Percentiles rank a stretch among this genome's conserved stretches.
Conservation (phyloP, 306 rosid species). For the Cicer judaicum region DNA sequence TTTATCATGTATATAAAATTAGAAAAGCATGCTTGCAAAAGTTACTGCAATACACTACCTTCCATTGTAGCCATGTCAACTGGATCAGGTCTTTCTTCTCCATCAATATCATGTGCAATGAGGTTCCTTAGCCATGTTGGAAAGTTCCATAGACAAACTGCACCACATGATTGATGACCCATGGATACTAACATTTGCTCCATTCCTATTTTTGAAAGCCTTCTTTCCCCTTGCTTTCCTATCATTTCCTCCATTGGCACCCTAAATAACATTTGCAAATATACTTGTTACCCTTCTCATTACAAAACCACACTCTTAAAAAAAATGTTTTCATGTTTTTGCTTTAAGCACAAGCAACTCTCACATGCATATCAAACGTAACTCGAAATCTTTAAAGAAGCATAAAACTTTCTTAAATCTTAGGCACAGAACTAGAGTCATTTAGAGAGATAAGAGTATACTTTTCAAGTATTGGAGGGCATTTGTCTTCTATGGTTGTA, state of each 20-base stretch:
- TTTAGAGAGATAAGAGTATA: constrained; percentile 34
- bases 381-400: neutral
- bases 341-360: constrained; percentile 18
- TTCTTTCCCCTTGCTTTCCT: constrained; percentile 71
- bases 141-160: constrained; percentile 66
- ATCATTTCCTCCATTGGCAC: constrained; percentile 65
- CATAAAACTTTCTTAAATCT: neutral
- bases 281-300: constrained; percentile 33
- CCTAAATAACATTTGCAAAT: constrained; percentile 49
- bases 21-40: constrained; percentile 1
- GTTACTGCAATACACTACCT: constrained; percentile 49
- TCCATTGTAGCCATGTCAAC: constrained; percentile 78
- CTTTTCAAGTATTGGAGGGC: constrained; percentile 63
- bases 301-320: neutral
- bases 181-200: constrained; percentile 67
- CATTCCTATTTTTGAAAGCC: constrained; percentile 62
- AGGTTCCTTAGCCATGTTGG: constrained; percentile 78
- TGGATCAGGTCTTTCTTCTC: constrained; percentile 75
- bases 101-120: constrained; percentile 66
- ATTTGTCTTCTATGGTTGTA: constrained; percentile 45
- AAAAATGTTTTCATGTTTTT: constrained; percentile 10
- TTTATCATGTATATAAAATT: too few relatives aligned
- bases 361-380: neutral
- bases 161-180: constrained; percentile 83
- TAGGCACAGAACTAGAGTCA: neutral